Percentiles rank a stretch among this genome's conserved stretches.
Conservation (phyloP, 2,329 filamentous ascomycete genomes). For the Grosmannia penicillata region DNA sequence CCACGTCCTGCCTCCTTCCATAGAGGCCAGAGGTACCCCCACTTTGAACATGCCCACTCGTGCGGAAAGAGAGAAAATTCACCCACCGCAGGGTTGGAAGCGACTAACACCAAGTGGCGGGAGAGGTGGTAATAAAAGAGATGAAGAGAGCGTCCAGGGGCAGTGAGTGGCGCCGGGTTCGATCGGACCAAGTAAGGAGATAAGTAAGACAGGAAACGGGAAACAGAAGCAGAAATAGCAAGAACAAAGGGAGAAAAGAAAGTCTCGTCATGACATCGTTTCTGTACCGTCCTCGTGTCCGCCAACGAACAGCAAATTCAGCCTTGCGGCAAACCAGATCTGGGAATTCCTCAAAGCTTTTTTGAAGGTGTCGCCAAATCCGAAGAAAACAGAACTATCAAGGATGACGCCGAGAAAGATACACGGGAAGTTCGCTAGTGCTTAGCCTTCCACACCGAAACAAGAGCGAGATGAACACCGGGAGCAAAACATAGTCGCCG, state of each 20-base stretch:
- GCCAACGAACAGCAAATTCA: slow-evolving; percentile 26
- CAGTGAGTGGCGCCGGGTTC: not conserved
- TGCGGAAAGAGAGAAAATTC: slow-evolving; percentile 3
- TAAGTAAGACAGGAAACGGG: not conserved
- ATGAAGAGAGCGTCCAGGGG: not conserved
- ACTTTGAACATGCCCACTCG: slow-evolving; percentile 4
- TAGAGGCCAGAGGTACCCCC: not conserved
- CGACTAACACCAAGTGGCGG: slow-evolving; percentile 1
- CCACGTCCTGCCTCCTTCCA: slow-evolving; percentile 1
- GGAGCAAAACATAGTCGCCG: slow-evolving; percentile 6
- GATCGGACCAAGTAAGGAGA: not conserved
- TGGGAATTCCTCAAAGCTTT: slow-evolving; percentile 32
- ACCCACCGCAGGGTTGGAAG: not conserved
- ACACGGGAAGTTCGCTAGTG: not conserved
- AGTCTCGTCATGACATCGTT: slow-evolving; percentile 23
- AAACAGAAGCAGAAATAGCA: not conserved
- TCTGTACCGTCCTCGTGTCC: slow-evolving; percentile 25
- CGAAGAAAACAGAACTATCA: slow-evolving; percentile 21
- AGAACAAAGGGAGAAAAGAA: slow-evolving; percentile 7
- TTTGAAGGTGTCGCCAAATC: slow-evolving; percentile 32
- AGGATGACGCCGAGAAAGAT: slow-evolving; percentile 8
- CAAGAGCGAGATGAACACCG: not conserved
- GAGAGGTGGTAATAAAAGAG: not conserved
- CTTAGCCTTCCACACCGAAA: not conserved
- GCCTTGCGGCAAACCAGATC: slow-evolving; percentile 52